Conservation (phyloP, 2,329 filamentous ascomycete genomes). For the Furcasterigmium sp. region DNA sequence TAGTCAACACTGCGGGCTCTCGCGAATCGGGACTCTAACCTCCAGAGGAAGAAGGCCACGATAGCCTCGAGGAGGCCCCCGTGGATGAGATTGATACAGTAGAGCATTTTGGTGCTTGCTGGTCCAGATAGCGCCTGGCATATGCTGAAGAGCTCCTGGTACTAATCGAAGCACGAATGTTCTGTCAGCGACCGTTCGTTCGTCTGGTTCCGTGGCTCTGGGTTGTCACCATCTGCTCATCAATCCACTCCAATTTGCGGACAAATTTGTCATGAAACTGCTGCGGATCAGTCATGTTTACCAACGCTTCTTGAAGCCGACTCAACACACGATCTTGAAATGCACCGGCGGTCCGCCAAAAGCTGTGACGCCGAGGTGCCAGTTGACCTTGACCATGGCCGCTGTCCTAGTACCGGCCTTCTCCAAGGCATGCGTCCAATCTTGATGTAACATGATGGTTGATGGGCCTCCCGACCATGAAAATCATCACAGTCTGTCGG, state of each 20-base stretch:
- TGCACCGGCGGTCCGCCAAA: slow-evolving; percentile 64
- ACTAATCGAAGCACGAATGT: slow-evolving; percentile 40
- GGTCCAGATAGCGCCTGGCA: slow-evolving; percentile 60
- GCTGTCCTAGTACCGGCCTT: not conserved
- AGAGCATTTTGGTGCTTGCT: slow-evolving; percentile 61
- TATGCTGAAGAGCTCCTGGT: slow-evolving; percentile 62
- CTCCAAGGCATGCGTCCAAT: slow-evolving; percentile 2
- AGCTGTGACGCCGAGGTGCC: slow-evolving; percentile 56
- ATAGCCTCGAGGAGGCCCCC: slow-evolving; percentile 52
- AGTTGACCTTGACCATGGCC: slow-evolving; percentile 23
- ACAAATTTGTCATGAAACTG: slow-evolving; percentile 56
- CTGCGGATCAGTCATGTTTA: not conserved
- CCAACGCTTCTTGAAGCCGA: too few relatives aligned
- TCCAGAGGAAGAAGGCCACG: slow-evolving; percentile 54
- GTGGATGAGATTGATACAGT: slow-evolving; percentile 57
- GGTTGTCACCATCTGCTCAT: slow-evolving; percentile 51
- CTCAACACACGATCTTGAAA: slow-evolving; percentile 54
- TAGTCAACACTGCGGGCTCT: not conserved
- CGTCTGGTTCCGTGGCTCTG: too few relatives aligned
- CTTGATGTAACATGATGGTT: not conserved
- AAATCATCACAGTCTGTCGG: not conserved
- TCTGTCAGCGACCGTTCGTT: slow-evolving; percentile 14
- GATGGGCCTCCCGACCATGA: not conserved
- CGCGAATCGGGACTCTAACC: slow-evolving; percentile 24
- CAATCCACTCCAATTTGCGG: slow-evolving; percentile 52